Evolutionary conservation across 2,329 filamentous ascomycete genomes (phyloP).

Genomic region (Cryphonectria parasitica): DNA sequence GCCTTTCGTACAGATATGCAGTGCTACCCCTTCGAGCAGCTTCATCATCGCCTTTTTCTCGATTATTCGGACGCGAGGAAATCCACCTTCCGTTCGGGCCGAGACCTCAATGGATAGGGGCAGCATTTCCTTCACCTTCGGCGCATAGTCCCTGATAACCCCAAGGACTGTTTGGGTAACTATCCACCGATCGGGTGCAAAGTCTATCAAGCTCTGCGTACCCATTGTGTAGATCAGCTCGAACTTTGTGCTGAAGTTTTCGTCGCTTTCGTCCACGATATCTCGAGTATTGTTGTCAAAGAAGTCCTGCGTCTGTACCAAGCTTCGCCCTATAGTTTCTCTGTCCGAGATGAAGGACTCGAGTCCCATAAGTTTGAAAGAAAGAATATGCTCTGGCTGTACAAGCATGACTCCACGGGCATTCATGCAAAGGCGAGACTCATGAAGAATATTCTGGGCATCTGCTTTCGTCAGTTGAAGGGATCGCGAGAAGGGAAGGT

Average conservation of each 20-base stretch:
- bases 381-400: slow-evolving; percentile 67
- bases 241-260: slow-evolving; percentile 63
- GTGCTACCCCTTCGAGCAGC: slow-evolving; percentile 42
- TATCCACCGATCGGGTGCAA: slow-evolving; percentile 59
- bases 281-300: slow-evolving; percentile 53
- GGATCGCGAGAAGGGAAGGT: slow-evolving; percentile 62
- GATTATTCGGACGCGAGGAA: slow-evolving; percentile 56
- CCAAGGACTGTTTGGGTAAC: slow-evolving; percentile 57
- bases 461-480: slow-evolving; percentile 40
- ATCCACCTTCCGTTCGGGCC: slow-evolving; percentile 38
- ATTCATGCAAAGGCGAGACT: slow-evolving; percentile 52
- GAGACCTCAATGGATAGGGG: slow-evolving; percentile 50
- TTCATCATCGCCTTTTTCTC: slow-evolving; percentile 35
- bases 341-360: slow-evolving; percentile 48
- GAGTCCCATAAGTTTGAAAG: slow-evolving; percentile 64
- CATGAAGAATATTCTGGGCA: slow-evolving; percentile 40
- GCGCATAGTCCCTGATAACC: slow-evolving; percentile 42
- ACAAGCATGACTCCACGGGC: slow-evolving; percentile 60
- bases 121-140: slow-evolving; percentile 36
- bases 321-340: slow-evolving; percentile 34
- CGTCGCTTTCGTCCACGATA: slow-evolving; percentile 68
- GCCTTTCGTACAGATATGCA: slow-evolving; percentile 48
- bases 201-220: slow-evolving; percentile 51
- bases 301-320: slow-evolving; percentile 49
- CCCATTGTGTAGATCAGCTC: slow-evolving; percentile 69